Evolutionary conservation across 441 rosid genomes (phyloP).

Genomic region (Erodium moschatum): DNA sequence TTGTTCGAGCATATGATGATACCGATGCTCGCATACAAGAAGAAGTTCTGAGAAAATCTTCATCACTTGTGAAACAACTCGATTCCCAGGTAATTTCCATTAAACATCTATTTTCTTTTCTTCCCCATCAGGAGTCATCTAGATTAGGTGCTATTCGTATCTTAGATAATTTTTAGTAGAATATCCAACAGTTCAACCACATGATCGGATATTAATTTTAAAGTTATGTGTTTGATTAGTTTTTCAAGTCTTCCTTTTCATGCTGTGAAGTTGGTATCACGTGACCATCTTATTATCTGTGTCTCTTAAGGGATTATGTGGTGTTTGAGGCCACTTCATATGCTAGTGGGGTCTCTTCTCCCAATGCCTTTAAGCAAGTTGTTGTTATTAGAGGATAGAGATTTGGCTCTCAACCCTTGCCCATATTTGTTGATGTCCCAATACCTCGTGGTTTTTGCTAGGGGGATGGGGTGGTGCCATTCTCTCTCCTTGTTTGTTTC

Average conservation of each 20-base stretch:
- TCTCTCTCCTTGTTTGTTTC: background rate
- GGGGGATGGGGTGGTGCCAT: background rate
- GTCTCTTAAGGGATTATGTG: background rate
- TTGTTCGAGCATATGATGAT: conserved; percentile 84
- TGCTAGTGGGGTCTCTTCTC: background rate
- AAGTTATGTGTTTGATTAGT: background rate
- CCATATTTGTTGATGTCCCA: background rate
- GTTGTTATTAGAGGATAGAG: background rate
- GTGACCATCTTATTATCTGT: background rate
- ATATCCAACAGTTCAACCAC: background rate
- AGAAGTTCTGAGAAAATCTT: conserved; percentile 73
- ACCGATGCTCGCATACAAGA: conserved; percentile 88
- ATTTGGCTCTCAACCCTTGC: background rate
- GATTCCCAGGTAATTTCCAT: conserved; percentile 61
- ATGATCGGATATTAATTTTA: background rate
- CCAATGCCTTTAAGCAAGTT: background rate
- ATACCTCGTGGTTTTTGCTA: background rate
- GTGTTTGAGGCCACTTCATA: background rate
- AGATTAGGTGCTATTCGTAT: background rate
- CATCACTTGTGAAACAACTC: conserved; percentile 66
- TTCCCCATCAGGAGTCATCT: background rate
- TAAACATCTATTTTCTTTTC: conserved; percentile 5
- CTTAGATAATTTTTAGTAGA: background rate
- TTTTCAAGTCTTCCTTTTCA: background rate
- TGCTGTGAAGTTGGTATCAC: background rate